Evolutionary conservation across 306 rosid genomes (phyloP).

Genomic region (Boehmeria nivea): DNA sequence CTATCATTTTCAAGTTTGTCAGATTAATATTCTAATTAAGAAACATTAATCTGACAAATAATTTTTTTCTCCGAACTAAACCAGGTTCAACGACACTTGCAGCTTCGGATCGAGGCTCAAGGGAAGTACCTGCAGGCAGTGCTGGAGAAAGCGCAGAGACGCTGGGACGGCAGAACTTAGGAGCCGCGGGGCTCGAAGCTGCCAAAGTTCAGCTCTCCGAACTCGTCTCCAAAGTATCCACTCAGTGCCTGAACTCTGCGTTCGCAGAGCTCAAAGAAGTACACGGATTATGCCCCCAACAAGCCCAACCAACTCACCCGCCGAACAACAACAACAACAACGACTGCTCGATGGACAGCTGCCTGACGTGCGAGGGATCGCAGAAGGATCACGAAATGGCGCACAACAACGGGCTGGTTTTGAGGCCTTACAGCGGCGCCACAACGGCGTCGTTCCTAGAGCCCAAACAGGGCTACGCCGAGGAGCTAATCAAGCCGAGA

Average conservation of each 20-base stretch:
- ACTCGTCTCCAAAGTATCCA: conserved; percentile 77
- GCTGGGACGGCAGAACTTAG: conserved; percentile 57
- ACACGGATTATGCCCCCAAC: conserved; percentile 49
- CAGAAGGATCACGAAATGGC: conserved; percentile 51
- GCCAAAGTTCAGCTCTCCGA: conserved; percentile 88
- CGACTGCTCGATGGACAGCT: conserved; percentile 73
- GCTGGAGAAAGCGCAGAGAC: conserved; percentile 84
- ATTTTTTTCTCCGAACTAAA: conserved; percentile 8
- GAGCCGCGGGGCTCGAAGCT: conserved; percentile 60
- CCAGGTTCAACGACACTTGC: conserved; percentile 89
- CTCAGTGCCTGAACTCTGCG: conserved; percentile 67
- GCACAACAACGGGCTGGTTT: conserved; percentile 22
- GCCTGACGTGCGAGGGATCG: conserved; percentile 69
- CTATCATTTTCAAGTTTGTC: background rate
- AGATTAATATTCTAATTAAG: background rate
- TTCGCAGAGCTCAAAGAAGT: conserved; percentile 52
- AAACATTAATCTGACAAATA: background rate
- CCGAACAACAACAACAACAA: too few species aligned
- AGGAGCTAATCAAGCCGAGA: too few species aligned
- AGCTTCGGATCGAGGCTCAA: conserved; percentile 85
- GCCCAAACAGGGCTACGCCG: too few species aligned
- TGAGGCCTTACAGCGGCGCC: conserved; percentile 28
- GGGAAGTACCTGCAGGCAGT: conserved; percentile 82
- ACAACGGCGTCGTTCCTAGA: too few species aligned
- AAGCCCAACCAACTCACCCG: too few species aligned